A percentile compares a stretch with the other conserved stretches of the same genome.
phyloP scores from a whole-genome alignment of 2,329 filamentous ascomycete genomes.

The Onygenales sp. region DNA sequence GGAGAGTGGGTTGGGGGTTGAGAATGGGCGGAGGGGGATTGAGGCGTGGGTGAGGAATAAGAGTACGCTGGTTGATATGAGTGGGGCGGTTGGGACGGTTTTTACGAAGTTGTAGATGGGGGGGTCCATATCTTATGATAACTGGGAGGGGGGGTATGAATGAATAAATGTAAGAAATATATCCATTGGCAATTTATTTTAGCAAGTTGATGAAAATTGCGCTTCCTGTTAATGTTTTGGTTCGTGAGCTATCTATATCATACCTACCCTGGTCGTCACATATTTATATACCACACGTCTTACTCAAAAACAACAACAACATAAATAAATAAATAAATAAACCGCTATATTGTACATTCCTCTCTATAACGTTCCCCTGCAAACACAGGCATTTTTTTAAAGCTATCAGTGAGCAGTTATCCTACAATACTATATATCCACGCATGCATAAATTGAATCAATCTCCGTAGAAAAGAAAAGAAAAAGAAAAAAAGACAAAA shows the following conservation, averaged over 20 bases:
- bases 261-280: no score
- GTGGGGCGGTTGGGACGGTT: conserved; percentile 58
- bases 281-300: no score
- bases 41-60: conserved; percentile 79
- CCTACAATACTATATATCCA: no score
- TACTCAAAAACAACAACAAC: not conserved
- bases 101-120: conserved; percentile 57
- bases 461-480: not conserved
- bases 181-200: not conserved
- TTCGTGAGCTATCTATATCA: no score
- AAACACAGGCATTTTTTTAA: not conserved
- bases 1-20: conserved; percentile 75
- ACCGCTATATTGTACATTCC: not conserved
- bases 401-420: no score
- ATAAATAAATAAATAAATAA: not conserved
- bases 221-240: no score
- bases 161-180: no score
- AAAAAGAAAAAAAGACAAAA: not conserved
- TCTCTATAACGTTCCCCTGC: not conserved
- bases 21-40: conserved; percentile 72
- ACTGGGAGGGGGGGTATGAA: no score
- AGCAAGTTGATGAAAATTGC: not conserved
- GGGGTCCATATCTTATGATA: not conserved
- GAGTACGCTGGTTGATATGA: conserved; percentile 78
- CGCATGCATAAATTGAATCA: not conserved